Base-by-base conservation (phyloP, 768 basidiomycete species). In the Candolleomyces eurysporus region DNA sequence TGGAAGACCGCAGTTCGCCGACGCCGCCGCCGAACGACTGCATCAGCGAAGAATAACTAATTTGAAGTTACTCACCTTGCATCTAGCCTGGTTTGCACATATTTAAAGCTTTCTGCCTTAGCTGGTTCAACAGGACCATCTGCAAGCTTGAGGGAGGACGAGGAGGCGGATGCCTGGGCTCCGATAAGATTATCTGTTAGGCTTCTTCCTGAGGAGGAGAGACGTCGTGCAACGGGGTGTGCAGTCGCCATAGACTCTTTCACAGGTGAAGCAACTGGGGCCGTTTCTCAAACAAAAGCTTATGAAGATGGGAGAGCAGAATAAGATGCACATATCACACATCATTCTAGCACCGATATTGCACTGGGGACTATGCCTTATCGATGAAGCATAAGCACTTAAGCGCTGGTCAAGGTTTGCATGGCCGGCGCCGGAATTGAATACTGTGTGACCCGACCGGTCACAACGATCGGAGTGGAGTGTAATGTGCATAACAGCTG, bases 91-190 rank as follows among this genome's bases (percentile, higher is more conserved):
- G 79, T 68, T 48, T 77, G 73, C 39, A 79, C 79, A 72, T 92
- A 86, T 32, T 78, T 79, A 62, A 93, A 67, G 9, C 86, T 88
- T 57, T 90, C 84, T 63, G 82, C 81, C n/a, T 76, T 75, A n/a
- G 83, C 79, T 39, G 79, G 77, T 62, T 83, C 78, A 26, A 70
- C 68, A 16, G 78, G 72, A 32, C 66, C 72, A 21, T 78, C 73
- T 42, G 73, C 66, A 16, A 76, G 68, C 46, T 69, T 72, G 61
- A 77, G 71, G 50, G 76, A 75, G 21, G 73, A 65, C 32, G 75
- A 61, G 48, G 52, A 54, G 17, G 21, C 52, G 17, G 52, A 5
- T 3, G 36, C 36, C 11, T 36, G 36, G 17, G 52, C 32, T 31
- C 52, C 52, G 52, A 54, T 54, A 54, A 54, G 52, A 31, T 40